Evolutionary conservation across 2,329 filamentous ascomycete genomes (phyloP).

Genomic region (Colletotrichum scovillei): DNA sequence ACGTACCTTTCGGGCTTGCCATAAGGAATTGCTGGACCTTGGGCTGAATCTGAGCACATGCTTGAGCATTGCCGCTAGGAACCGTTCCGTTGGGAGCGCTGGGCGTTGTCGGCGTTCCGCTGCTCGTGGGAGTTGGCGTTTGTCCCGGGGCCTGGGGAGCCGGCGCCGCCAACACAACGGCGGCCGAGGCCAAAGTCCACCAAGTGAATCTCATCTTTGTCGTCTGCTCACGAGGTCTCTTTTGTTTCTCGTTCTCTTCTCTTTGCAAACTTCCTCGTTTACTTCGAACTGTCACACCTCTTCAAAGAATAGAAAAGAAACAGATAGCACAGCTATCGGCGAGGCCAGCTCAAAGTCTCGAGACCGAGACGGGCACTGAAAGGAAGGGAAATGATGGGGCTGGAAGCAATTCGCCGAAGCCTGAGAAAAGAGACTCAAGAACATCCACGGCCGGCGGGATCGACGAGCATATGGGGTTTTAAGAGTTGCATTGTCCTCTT

Average conservation of each 20-base stretch:
- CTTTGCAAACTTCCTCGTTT: not conserved
- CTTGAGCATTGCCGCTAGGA: not conserved
- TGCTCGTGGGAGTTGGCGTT: slow-evolving; percentile 1
- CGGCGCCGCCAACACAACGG: slow-evolving; percentile 24
- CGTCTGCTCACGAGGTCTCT: not conserved
- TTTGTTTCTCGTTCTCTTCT: not conserved
- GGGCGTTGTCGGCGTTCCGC: not conserved
- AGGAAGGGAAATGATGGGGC: slow-evolving; percentile 19
- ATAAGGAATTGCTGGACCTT: not conserved
- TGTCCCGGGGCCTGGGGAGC: slow-evolving; percentile 12
- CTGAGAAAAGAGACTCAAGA: not conserved
- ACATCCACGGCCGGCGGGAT: not conserved
- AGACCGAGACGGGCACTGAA: not conserved
- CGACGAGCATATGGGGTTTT: slow-evolving; percentile 25
- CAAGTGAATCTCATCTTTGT: slow-evolving; percentile 22
- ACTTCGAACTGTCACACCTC: not conserved
- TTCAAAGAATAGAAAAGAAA: not conserved
- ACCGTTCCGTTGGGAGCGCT: not conserved
- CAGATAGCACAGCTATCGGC: slow-evolving; percentile 34
- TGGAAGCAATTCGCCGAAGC: slow-evolving; percentile 16
- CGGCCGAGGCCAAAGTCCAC: slow-evolving; percentile 29
- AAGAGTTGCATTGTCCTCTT: slow-evolving; percentile 22
- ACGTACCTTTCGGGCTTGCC: slow-evolving; percentile 29
- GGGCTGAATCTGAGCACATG: slow-evolving; percentile 25
- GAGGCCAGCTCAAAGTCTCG: slow-evolving; percentile 35